Base-by-base conservation (phyloP, 192 early-diverging fungal species). In the Podila epigama region DNA sequence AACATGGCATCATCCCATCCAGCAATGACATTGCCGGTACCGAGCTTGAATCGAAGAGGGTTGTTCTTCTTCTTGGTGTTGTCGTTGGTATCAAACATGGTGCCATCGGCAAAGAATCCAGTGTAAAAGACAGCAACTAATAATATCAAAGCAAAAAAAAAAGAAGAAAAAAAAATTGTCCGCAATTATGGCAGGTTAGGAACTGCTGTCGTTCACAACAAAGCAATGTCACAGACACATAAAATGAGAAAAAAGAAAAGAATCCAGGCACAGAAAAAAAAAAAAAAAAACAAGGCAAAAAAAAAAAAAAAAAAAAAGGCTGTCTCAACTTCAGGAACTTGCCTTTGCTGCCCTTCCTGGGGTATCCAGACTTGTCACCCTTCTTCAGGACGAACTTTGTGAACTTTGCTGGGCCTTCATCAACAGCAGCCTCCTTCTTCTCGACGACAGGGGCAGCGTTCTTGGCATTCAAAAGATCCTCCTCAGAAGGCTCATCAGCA, bases 1-100 rank as follows among this genome's bases (percentile, higher is more conserved):
- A 86, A 69, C 39, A 92, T 65, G 51, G 88, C 90, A 13, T 86
- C 83, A 44, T 93, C 92, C 91, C 90, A 93, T n/a, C 89, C 92
- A 28, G 83, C 48, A 60, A 93, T 91, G 22, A 92, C 91, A 40
- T 69, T 59, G 25, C 82, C 84, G 51, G 57, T 58, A 3, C 88
- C 88, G n/a, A 86, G 84, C 71, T 87, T 92, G 82, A 94, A 94
- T 34, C 84, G 80, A 34, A 96, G 81, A 4, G 92, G 89, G 33
- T 75, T 66, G n/a, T 82, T 80, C 60, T 89, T 86, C 86, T 90
- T 92, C 68, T 88, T 83, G 41, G 81, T 82, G 42, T 75, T 68
- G 22, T 82, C 80, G 70, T 92, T 93, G 40, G 83, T 84, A 67
- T 92, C 91, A 65, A 92, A 92, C 15, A 91, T 81, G 27, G 79